These are phyloP conservation scores for Venturia oleaginea DNA, from an alignment of 2,329 filamentous ascomycete genomes.

Conservation along the genomic window DNA sequence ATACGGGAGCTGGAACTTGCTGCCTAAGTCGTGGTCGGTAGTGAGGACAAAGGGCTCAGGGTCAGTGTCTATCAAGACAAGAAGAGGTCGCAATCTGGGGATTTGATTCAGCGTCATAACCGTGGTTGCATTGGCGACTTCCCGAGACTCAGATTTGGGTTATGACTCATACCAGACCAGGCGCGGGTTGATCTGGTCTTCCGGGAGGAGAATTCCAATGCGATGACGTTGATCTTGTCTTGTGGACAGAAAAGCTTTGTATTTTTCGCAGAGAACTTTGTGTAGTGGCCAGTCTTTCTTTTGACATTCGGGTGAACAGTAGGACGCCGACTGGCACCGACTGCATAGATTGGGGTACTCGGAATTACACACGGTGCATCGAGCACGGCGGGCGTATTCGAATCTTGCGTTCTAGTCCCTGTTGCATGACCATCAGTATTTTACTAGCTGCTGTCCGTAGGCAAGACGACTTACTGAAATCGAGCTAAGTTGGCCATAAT, in stretches of 20 bases:
- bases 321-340: constrained; percentile 16
- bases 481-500: neutral
- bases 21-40: neutral
- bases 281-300: constrained; percentile 19
- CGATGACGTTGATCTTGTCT: neutral
- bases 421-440: neutral
- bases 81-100: neutral
- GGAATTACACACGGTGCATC: neutral
- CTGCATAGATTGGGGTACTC: constrained; percentile 9
- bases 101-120: neutral
- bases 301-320: constrained; percentile 21
- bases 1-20: neutral
- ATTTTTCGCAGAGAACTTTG: constrained; percentile 20
- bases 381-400: neutral
- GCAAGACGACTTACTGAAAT: neutral
- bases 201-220: neutral
- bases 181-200: neutral
- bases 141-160: neutral
- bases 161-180: neutral
- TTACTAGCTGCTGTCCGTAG: neutral
- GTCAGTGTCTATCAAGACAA: neutral
- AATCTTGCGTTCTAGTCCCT: neutral
- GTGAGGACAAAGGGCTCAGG: neutral
- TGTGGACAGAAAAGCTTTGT: constrained; percentile 8
- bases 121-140: neutral